Evolutionary conservation across 1,284 basidiomycete genomes (phyloP).

Genomic region (Boletus albobrunnescens): DNA sequence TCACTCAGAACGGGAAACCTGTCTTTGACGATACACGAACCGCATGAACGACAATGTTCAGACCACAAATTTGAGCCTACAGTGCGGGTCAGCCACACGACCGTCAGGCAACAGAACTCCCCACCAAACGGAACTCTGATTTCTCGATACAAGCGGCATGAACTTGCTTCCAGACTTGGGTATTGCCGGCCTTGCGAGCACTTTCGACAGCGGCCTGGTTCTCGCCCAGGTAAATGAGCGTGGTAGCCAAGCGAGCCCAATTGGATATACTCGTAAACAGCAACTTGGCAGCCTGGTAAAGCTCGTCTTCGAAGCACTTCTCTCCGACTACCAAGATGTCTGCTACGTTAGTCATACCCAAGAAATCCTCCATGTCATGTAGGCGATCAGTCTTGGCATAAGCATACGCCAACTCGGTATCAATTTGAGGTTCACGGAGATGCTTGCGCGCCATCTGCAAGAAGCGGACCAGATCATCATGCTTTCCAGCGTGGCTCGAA

Average conservation of each 20-base stretch:
- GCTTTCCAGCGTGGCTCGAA: conserved; percentile 92
- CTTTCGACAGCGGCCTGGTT: conserved; percentile 98
- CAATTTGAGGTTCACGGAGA: conserved; percentile 95
- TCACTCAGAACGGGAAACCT: conserved; percentile 3
- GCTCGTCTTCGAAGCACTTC: conserved; percentile 98
- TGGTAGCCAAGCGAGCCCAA: conserved; percentile 97
- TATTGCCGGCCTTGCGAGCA: conserved; percentile 97
- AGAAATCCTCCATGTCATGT: conserved; percentile 99
- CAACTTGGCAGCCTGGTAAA: conserved; percentile 96
- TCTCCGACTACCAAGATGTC: conserved; percentile 95
- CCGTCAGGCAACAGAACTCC: conserved; percentile 13
- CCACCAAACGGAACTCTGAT: conserved; percentile 85
- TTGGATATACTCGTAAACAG: conserved; percentile 97
- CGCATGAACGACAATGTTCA: conserved; percentile 91
- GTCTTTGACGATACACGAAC: conserved; percentile 40
- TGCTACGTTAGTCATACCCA: conserved; percentile 98
- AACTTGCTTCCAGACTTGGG: conserved; percentile 99
- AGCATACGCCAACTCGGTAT: conserved; percentile 94
- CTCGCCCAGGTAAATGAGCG: conserved; percentile 96
- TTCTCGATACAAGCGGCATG: conserved; percentile 98
- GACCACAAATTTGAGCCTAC: conserved; percentile 94
- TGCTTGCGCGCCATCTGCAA: conserved; percentile 99
- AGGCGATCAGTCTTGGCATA: conserved; percentile 96
- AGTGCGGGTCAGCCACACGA: conserved; percentile 6
- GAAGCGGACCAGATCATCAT: conserved; percentile 96